A percentile compares a stretch with the other conserved stretches of the same genome.
Conservation (phyloP, 1,284 basidiomycete genomes). For the Pyrrhoderma noxium region DNA sequence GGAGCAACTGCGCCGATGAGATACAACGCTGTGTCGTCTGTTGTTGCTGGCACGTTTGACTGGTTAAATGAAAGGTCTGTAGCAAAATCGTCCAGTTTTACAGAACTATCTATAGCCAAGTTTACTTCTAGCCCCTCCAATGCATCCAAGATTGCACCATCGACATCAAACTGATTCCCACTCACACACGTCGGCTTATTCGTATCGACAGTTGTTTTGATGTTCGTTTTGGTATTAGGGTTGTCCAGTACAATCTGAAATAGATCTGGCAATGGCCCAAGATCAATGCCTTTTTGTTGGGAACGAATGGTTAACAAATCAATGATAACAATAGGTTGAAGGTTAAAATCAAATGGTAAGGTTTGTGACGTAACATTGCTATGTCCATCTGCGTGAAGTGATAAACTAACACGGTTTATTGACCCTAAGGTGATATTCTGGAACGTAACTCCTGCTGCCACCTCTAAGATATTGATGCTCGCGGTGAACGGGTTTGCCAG, state of each 20-base stretch:
- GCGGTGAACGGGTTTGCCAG: constrained; percentile 73
- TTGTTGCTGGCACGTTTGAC: constrained; percentile 53
- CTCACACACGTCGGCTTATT: constrained; percentile 48
- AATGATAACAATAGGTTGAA: constrained; percentile 58
- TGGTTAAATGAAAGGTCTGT: constrained; percentile 62
- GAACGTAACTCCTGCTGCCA: constrained; percentile 53
- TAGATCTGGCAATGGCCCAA: constrained; percentile 56
- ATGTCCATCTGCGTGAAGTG: constrained; percentile 56
- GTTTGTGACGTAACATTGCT: constrained; percentile 50
- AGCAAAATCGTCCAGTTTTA: constrained; percentile 55
- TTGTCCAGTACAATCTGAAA: constrained; percentile 53
- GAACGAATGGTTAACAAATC: constrained; percentile 49
- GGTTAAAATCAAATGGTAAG: constrained; percentile 59
- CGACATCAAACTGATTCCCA: constrained; percentile 55
- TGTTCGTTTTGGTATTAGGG: constrained; percentile 41
- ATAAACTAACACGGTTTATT: constrained; percentile 49
- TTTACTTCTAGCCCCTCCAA: constrained; percentile 53
- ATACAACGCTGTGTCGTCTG: constrained; percentile 58
- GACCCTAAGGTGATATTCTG: constrained; percentile 46
- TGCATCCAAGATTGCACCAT: constrained; percentile 55
- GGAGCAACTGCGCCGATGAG: constrained; percentile 63
- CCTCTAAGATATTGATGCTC: constrained; percentile 56
- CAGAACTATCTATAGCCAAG: constrained; percentile 39
- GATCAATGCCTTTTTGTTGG: constrained; percentile 46
- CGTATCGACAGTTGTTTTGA: constrained; percentile 51